Evolutionary conservation across 2,329 filamentous ascomycete genomes (phyloP), one percentile per base, ranked within the genome.

Genomic region (Metarhizium robertsii): DNA sequence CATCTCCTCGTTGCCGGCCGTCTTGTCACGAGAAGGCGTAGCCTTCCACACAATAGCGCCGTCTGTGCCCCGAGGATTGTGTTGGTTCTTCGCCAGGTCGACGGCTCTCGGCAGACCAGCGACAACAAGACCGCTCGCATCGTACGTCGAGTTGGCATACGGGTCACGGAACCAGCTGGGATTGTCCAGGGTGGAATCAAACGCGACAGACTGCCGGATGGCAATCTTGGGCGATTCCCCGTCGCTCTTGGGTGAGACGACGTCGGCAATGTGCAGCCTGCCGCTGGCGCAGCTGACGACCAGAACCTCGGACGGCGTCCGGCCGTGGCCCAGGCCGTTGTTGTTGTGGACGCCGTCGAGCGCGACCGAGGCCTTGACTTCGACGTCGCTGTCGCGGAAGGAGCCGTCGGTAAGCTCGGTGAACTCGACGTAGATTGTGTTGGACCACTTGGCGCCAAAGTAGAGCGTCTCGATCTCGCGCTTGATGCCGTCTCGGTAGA

Each of bases 141-240:
- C 77, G 20, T 68, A 67, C 0, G 61, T 66, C 0, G 60, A 58
- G 0, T 69, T 70, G 1, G 73, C 68, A 48, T 77, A 83, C 0
- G 78, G 75, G 53, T 86, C 83, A 0, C 64, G 55, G 61, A 80
- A 86, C 65, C 78, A 85, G 60, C 65, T 76, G 0, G 82, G 81
- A 57, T 86, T 86, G 60, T 86, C 82, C 13, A 79, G 67, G 3
- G 71, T 61, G 1, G 71, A 70, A 40, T 78, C 74, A 3, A 81
- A 57, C 1, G 69, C 57, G 16, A 84, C 58, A 0, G 66, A 64
- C 3, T 79, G 74, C 8, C 66, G 59, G 6, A 84, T 54, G 2
- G 57, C 3, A 4, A 70, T 61, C 11, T 38, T 46, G 16, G 59
- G 57, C 6, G 59, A 57, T 4, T 59, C 49, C 2, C 46, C 38